These are phyloP conservation scores for Plasmodium chabaudi DNA, from an alignment of 169 alveolate species.

Conservation along the genomic window DNA sequence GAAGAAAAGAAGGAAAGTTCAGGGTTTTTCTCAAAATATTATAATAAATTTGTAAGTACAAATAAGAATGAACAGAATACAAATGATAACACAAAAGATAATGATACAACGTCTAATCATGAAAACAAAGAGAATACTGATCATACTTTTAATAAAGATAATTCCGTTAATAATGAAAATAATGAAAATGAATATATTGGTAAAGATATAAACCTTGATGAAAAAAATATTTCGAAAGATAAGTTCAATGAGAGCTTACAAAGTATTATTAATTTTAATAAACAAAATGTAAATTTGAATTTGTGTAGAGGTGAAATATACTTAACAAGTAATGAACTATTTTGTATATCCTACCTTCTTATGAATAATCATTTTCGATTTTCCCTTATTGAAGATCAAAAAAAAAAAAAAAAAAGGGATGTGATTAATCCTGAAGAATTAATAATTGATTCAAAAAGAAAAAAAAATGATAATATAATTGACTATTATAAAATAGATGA, in stretches of 20 bases:
- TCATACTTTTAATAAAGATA: not conserved
- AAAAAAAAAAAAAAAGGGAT: constrained; percentile 53
- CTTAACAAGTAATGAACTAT: constrained; percentile 18
- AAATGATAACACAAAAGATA: not conserved
- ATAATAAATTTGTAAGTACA: constrained; percentile 14
- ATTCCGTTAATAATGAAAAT: not conserved
- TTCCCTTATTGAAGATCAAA: constrained; percentile 24
- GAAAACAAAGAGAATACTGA: not conserved
- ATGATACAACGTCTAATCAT: not conserved
- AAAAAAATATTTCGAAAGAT: not conserved
- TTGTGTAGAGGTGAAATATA: constrained; percentile 59
- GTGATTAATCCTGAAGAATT: constrained; percentile 17
- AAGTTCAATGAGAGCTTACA: not conserved
- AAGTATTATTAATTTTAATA: constrained; percentile 10
- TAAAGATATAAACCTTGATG: not conserved
- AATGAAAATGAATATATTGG: not conserved
- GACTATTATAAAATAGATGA: not conserved
- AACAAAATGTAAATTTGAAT: constrained; percentile 13
- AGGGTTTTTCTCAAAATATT: constrained; percentile 18
- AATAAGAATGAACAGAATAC: not conserved
- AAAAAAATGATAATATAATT: constrained; percentile 12
- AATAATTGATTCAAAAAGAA: not conserved
- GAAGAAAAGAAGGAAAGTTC: constrained; percentile 4
- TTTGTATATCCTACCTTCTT: constrained; percentile 10
- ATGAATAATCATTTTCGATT: constrained; percentile 45